These are phyloP conservation scores for Skeletonema grethae DNA, from an alignment of 108 stramenopile species.

Conservation along the genomic window DNA sequence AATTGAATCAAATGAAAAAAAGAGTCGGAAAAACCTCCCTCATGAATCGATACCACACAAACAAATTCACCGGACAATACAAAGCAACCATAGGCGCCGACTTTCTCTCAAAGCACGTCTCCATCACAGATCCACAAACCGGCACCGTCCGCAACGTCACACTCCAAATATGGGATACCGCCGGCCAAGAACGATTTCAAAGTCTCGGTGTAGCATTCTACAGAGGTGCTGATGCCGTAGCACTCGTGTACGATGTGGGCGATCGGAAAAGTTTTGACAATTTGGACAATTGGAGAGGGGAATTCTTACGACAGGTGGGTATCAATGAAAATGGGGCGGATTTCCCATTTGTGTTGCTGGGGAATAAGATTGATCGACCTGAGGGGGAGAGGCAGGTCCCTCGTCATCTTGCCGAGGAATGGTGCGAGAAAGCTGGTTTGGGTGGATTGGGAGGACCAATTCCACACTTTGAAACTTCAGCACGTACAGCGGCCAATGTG, in stretches of 20 bases:
- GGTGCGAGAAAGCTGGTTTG: slow-evolving; percentile 73
- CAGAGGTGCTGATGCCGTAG: slow-evolving; percentile 96
- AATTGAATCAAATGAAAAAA: background rate
- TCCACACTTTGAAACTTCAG: slow-evolving; percentile 95
- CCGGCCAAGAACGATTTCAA: slow-evolving; percentile 98
- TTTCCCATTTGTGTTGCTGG: slow-evolving; percentile 97
- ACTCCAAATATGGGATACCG: slow-evolving; percentile 99
- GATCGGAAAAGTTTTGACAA: slow-evolving; percentile 94
- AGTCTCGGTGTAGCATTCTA: slow-evolving; percentile 96
- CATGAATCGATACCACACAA: slow-evolving; percentile 97
- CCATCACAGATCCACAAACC: slow-evolving; percentile 62
- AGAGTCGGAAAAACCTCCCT: slow-evolving; percentile 98
- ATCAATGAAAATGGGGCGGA: slow-evolving; percentile 51
- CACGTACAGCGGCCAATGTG: slow-evolving; percentile 93
- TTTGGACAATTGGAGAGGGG: slow-evolving; percentile 92
- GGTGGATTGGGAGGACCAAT: slow-evolving; percentile 73
- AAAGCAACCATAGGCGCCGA: slow-evolving; percentile 99
- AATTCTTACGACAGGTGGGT: slow-evolving; percentile 90
- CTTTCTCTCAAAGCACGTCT: slow-evolving; percentile 91
- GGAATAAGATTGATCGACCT: slow-evolving; percentile 94
- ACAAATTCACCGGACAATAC: slow-evolving; percentile 94
- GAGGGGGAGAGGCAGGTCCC: slow-evolving; percentile 73
- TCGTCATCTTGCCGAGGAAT: slow-evolving; percentile 75
- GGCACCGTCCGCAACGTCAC: slow-evolving; percentile 74
- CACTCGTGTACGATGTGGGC: slow-evolving; percentile 98